Base-by-base conservation (phyloP, 768 basidiomycete genomes). In the Mycena capillaripes region DNA sequence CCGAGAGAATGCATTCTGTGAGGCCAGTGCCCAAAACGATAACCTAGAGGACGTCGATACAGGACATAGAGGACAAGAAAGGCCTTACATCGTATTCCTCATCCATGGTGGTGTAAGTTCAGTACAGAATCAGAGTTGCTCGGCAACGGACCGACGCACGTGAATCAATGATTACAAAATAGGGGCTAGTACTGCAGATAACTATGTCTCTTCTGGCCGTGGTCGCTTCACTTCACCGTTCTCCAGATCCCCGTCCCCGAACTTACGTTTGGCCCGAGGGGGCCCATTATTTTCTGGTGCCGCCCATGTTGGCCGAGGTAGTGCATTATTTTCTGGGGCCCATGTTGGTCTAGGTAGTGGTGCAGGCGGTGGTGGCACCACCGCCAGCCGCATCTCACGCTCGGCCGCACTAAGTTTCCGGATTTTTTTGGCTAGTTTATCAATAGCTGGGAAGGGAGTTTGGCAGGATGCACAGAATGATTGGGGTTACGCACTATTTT, bases 1-100 rank as follows among this genome's bases (percentile, higher is more conserved):
- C 98, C 19, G 98, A 99, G 72, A 99, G 91, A 82, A 99, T 97
- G 85, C 98, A 99, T 83, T 99, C 98, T 32, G 97, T 98, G 80
- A 99, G 86, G 72, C 98, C 98, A 72, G 98, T 99, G 71, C 98
- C 98, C 78, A 99, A 90, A 75, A 97, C 93, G 82, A 96, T 89
- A 82, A 95, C 94, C 94, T 95, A 80, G 40, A 58, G 59, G 66
- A 75, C 67, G 76, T 69, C 70, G 52, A 60, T 64, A 59, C 65
- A 64, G 56, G 67, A 36, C 68, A 68, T 27, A 34, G 12, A 29
- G 53, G 23, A 42, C 38, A 38, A 27, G 40, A 59, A 65, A 48
- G 23, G 42, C 40, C 82, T 73, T 82, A 98, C 97, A 83, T 98
- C 97, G 86, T 98, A 99, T 88, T 95, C 94, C 88, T 99, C 97